Evolutionary conservation across 2,329 filamentous ascomycete species (phyloP).

Genomic region (Xylaria sp.): DNA sequence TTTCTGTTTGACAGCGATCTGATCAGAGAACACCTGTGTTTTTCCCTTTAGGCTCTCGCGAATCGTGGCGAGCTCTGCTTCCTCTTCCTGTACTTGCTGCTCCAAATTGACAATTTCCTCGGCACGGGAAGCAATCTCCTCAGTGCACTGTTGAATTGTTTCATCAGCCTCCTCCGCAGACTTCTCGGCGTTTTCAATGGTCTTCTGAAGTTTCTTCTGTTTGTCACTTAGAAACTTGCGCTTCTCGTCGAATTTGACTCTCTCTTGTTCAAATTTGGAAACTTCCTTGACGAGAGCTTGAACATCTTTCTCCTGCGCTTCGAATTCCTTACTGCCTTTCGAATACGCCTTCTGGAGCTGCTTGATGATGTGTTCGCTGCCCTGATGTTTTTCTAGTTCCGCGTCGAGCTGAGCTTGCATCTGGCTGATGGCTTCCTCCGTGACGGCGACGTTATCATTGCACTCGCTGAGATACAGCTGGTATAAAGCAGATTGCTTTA

Average conservation of each 20-base stretch:
- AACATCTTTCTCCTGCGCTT: conserved; percentile 81
- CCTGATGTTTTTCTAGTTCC: conserved; percentile 91
- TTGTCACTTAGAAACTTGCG: conserved; percentile 92
- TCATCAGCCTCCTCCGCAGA: conserved; percentile 78
- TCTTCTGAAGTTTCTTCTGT: conserved; percentile 93
- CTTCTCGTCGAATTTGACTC: conserved; percentile 98
- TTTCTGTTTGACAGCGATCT: conserved; percentile 93
- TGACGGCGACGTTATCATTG: conserved; percentile 86
- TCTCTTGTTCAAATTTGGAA: conserved; percentile 93
- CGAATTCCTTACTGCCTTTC: conserved; percentile 83
- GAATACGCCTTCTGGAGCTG: conserved; percentile 86
- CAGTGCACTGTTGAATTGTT: conserved; percentile 78
- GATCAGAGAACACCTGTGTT: conserved; percentile 91
- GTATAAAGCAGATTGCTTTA: conserved; percentile 91
- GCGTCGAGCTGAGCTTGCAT: conserved; percentile 87
- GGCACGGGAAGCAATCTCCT: conserved; percentile 80
- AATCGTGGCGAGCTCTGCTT: conserved; percentile 83
- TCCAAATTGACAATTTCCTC: conserved; percentile 82
- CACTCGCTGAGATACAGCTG: conserved; percentile 92
- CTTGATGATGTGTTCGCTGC: conserved; percentile 90
- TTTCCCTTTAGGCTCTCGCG: conserved; percentile 92
- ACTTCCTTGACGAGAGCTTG: conserved; percentile 86
- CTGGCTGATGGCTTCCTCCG: conserved; percentile 88
- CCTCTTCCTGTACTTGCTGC: conserved; percentile 78
- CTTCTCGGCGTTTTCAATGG: conserved; percentile 79